A percentile compares a stretch with the other conserved stretches of the same genome.
Conservation (phyloP, 75 land plant genomes). For the Pinus taeda region DNA sequence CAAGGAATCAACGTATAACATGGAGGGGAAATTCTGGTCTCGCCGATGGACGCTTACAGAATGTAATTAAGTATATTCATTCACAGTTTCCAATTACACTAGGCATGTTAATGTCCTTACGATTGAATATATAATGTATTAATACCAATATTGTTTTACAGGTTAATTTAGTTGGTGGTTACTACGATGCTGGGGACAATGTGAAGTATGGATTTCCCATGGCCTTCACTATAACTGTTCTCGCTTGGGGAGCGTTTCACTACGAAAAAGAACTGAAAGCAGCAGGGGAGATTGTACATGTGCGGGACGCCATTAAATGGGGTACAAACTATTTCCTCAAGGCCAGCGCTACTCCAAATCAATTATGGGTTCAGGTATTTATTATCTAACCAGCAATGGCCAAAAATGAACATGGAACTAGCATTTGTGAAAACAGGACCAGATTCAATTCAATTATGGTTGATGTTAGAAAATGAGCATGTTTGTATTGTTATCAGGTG, state of each 20-base stretch:
- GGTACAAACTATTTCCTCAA: slow-evolving; percentile 92
- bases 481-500: slow-evolving; percentile 41
- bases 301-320: slow-evolving; percentile 61
- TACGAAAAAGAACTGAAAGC: slow-evolving; percentile 38
- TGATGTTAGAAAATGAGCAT: background rate
- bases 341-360: slow-evolving; percentile 30
- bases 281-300: slow-evolving; percentile 56
- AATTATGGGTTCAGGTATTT: slow-evolving; percentile 77
- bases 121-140: too few species aligned
- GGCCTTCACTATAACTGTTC: slow-evolving; percentile 92
- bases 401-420: too few species aligned
- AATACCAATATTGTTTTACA: slow-evolving; percentile 7
- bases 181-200: slow-evolving; percentile 97
- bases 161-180: slow-evolving; percentile 83
- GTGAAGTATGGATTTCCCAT: slow-evolving; percentile 94
- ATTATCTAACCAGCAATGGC: too few species aligned
- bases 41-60: slow-evolving; percentile 18
- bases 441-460: background rate
- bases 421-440: too few species aligned
- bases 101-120: too few species aligned
- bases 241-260: slow-evolving; percentile 63
- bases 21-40: slow-evolving; percentile 44
- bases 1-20: slow-evolving; percentile 23
- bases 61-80: slow-evolving; percentile 7
- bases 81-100: background rate